A percentile compares a stretch with the other conserved stretches of the same genome.
Conservation (phyloP, 169 alveolate species). For the Plasmodium cynomolgi region DNA sequence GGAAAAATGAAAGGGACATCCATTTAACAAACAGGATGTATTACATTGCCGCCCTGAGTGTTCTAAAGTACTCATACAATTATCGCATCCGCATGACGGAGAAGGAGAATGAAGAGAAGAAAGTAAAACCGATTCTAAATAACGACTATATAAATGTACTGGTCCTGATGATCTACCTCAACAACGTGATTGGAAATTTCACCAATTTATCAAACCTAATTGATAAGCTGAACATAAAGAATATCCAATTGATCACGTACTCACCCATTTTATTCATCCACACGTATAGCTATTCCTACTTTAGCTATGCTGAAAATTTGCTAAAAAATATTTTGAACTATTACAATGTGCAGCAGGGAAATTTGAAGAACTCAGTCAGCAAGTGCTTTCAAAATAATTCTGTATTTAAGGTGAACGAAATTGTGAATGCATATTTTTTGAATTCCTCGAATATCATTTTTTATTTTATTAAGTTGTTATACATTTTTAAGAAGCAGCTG, state of each 20-base stretch:
- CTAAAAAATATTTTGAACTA: conserved; percentile 33
- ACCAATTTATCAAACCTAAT: conserved; percentile 6
- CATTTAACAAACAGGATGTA: background rate
- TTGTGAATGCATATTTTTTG: conserved; percentile 48
- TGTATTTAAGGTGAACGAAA: conserved; percentile 54
- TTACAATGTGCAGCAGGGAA: conserved; percentile 53
- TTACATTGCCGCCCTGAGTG: conserved; percentile 32
- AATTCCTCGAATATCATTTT: conserved; percentile 41
- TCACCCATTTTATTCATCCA: conserved; percentile 48
- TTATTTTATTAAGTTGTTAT: conserved; percentile 41
- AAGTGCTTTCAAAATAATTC: conserved; percentile 69
- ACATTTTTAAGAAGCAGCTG: conserved; percentile 27
- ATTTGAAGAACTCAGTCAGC: conserved; percentile 15
- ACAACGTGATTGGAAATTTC: conserved; percentile 44
- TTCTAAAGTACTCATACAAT: conserved; percentile 37
- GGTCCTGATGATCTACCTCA: conserved; percentile 34
- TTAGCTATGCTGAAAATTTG: background rate
- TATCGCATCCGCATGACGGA: conserved; percentile 5
- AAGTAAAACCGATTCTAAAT: conserved; percentile 22
- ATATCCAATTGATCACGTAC: conserved; percentile 55
- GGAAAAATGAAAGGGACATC: background rate
- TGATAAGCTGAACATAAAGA: conserved; percentile 53
- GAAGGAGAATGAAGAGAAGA: conserved; percentile 46
- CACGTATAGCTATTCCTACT: conserved; percentile 41
- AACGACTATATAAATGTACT: conserved; percentile 51